These are phyloP conservation scores for Phoma sp. DNA, from an alignment of 2,329 filamentous ascomycete genomes.

Conservation along the genomic window DNA sequence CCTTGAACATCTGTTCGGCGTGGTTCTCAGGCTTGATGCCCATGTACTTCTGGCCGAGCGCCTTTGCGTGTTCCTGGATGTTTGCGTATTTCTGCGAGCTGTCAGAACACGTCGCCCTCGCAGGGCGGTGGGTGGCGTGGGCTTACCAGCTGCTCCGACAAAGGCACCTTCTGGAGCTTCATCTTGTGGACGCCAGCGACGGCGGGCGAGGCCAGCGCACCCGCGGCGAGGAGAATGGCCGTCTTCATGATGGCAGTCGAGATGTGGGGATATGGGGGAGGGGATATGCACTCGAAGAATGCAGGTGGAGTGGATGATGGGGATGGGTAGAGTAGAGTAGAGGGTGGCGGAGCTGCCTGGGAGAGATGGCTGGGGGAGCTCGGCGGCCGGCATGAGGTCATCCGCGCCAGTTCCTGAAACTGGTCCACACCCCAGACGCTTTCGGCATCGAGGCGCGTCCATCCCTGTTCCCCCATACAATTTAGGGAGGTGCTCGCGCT, in stretches of 20 bases:
- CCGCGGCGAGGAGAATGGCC: conserved; percentile 77
- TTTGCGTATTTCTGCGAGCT: conserved; percentile 70
- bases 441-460: conserved; percentile 7
- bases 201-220: conserved; percentile 80
- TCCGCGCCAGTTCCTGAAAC: conserved; percentile 11
- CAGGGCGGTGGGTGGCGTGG: conserved; percentile 16
- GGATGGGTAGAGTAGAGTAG: conserved; percentile 22
- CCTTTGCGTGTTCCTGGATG: conserved; percentile 80
- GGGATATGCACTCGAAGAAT: conserved; percentile 20
- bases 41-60: conserved; percentile 96
- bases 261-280: conserved; percentile 15
- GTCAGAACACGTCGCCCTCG: conserved; percentile 30
- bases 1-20: conserved; percentile 79
- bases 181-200: conserved; percentile 91
- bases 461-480: conserved; percentile 12
- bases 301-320: conserved; percentile 17
- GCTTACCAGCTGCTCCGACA: conserved; percentile 89
- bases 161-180: conserved; percentile 95
- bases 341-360: conserved; percentile 23
- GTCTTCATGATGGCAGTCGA: conserved; percentile 74
- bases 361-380: not conserved
- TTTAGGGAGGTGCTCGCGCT: not conserved
- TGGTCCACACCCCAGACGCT: conserved; percentile 10
- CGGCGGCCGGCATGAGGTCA: not conserved
- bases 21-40: conserved; percentile 76